Conservation (phyloP, 2,329 filamentous ascomycete species). For the Talaromyces atroroseus region DNA sequence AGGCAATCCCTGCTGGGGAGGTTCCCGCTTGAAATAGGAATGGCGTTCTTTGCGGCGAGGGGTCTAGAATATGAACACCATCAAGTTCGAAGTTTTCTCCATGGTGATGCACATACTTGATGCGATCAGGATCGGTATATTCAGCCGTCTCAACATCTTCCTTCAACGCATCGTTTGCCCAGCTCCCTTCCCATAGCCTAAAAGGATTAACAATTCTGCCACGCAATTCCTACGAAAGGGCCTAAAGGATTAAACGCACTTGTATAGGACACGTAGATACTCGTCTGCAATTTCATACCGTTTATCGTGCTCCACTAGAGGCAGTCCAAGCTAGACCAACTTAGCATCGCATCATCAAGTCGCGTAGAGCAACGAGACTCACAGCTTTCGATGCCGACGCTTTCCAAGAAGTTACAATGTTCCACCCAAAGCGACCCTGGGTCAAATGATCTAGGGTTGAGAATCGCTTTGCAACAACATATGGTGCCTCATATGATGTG, state of each 20-base stretch:
- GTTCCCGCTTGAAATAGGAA: constrained; percentile 67
- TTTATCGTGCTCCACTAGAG: constrained; percentile 55
- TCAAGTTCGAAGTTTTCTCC: constrained; percentile 60
- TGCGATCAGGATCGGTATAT: constrained; percentile 54
- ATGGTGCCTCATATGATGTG: constrained; percentile 65
- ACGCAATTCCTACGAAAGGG: no score
- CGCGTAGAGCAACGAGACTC: constrained; percentile 51
- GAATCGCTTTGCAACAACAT: constrained; percentile 61
- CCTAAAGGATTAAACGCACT: constrained; percentile 28
- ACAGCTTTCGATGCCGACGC: constrained; percentile 62
- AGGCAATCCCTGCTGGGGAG: constrained; percentile 58
- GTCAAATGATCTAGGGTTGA: constrained; percentile 64
- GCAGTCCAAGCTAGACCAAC: constrained; percentile 26
- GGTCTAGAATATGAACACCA: constrained; percentile 61
- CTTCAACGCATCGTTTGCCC: constrained; percentile 61
- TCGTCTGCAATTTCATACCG: constrained; percentile 60
- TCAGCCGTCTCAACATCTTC: constrained; percentile 48
- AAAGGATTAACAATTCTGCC: neutral
- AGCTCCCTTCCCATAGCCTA: constrained; percentile 56
- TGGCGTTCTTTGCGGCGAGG: constrained; percentile 62
- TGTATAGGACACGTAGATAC: constrained; percentile 60
- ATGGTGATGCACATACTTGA: constrained; percentile 61
- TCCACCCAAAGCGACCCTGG: constrained; percentile 56
- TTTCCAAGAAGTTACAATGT: constrained; percentile 63
- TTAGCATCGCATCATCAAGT: neutral